Base-by-base conservation (phyloP, 768 basidiomycete species). In the Scleroderma bovista region DNA sequence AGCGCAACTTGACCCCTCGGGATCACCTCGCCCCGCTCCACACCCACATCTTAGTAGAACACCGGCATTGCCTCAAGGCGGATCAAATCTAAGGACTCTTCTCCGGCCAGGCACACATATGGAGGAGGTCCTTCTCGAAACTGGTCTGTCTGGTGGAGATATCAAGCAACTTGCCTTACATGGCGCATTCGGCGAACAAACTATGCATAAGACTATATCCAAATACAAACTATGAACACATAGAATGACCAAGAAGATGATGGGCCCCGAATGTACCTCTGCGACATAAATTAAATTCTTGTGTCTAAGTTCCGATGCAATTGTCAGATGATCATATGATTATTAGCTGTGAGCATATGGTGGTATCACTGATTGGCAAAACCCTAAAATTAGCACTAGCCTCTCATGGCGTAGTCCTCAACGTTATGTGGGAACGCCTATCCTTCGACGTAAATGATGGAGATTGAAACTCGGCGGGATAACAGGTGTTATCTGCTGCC, bases 61-160 rank as follows among this genome's bases (percentile, higher is more conserved):
- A 2, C 67, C 70, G 1, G 57, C 65, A 11, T 54, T 52, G 40
- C 42, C 51, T 43, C 51, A 43, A 41, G 26, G 47, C 13, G 34
- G 49, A 29, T 48, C 38, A 22, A 33, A 51, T 8, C 47, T 48
- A n/a, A 11, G 41, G 9, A 57, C 50, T 22, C 48, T 68, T 10
- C 60, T 80, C 20, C 38, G 62, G 36, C 74, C 81, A 6, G 85
- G 85, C 23, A 50, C 68, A 22, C 79, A 87, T 61, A 83, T 76
- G 11, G 54, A 69, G 11, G 75, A 76, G 34, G 67, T 87, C 32
- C 69, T 87, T 23, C 53, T 44, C 12, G 83, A 81, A 52, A 53
- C 80, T 33, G 81, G 81, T 2, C 34, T 82, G 16, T 67, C 66
- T n/a, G 58, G 63, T n/a, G 57, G 54, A 9, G 72, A 81, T 51